Base-by-base conservation (phyloP, 75 land plant genomes). In the Picea sitchensis region DNA sequence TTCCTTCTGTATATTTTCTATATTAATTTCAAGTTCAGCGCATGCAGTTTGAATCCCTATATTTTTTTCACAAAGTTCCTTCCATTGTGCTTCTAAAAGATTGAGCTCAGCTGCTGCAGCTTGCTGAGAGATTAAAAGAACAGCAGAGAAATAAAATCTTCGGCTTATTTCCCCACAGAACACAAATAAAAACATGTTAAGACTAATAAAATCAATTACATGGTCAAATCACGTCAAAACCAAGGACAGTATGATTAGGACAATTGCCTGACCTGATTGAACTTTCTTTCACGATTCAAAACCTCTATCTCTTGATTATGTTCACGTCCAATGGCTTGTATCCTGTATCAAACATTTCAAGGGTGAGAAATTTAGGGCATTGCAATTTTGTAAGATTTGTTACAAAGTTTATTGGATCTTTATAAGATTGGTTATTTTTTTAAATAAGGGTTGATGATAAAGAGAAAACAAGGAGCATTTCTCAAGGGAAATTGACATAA, bases 271-370 rank as follows among this genome's bases (percentile, higher is more conserved):
- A 96, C 99, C 92, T 97, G 99, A 79, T 93, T 94, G 76, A 87
- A 86, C 78, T 95, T 97, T 73, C 99, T 87, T 76, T 95, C 95
- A 58, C 94, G 95, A 79, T 95, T 97, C 79, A 97, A 86, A 38
- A 80, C 67, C 79, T 97, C 99, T 76, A 97, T 97, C 85, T 86
- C 87, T 67, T 90, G 85, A 80, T 81, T 80, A 77, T 90, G 84
- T 31, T 90, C 94, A 71, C 64, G 41, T 36, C 89, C 95, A 58
- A 87, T 86, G 36, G 83, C 79, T 76, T 91, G 93, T 87, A 95
- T 78, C 83, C 99, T 96, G 83, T 6, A 69, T 41, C 51, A 69
- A 9, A 57, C 30, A 58, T 18, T 62, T 18, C 18, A 26, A 64
- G 12, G 20, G 17, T 18, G 20, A 18, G 11, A 17, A 77, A 54